These are phyloP conservation scores for Medicago truncatula DNA, from an alignment of 306 rosid genomes.

Conservation along the genomic window DNA sequence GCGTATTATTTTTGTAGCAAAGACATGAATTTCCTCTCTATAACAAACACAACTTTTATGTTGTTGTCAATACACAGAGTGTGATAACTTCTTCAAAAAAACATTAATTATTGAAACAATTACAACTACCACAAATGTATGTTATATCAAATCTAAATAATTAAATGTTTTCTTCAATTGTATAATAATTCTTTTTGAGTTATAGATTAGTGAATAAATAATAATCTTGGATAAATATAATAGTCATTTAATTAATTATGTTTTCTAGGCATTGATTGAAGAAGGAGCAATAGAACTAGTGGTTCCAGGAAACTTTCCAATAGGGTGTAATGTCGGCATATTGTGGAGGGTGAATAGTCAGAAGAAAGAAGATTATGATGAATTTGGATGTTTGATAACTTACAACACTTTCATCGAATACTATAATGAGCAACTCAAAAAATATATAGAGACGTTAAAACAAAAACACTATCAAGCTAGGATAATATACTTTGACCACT, in stretches of 20 bases:
- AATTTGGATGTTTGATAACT: constrained; percentile 53
- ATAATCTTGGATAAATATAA: neutral
- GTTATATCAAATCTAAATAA: neutral
- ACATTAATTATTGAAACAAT: neutral
- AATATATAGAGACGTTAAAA: constrained; percentile 24
- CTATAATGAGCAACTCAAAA: constrained; percentile 46
- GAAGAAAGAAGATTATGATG: constrained; percentile 42
- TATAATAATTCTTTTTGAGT: neutral
- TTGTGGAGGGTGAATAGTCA: constrained; percentile 35
- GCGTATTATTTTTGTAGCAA: neutral
- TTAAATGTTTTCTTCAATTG: neutral
- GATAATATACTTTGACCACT: constrained; percentile 57
- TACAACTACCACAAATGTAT: neutral
- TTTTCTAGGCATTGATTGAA: neutral
- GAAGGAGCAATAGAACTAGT: neutral
- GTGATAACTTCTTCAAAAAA: neutral
- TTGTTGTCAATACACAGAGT: neutral
- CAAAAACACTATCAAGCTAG: constrained; percentile 44
- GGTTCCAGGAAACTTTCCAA: neutral
- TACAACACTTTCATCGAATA: constrained; percentile 46
- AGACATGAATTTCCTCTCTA: neutral
- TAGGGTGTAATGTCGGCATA: neutral
- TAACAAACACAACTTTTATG: neutral
- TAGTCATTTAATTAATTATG: neutral
- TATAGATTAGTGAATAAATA: neutral